Evolutionary conservation across 2,329 filamentous ascomycete genomes (phyloP), one percentile per base, ranked within the genome.

Genomic region (Penicillium verrucosum): DNA sequence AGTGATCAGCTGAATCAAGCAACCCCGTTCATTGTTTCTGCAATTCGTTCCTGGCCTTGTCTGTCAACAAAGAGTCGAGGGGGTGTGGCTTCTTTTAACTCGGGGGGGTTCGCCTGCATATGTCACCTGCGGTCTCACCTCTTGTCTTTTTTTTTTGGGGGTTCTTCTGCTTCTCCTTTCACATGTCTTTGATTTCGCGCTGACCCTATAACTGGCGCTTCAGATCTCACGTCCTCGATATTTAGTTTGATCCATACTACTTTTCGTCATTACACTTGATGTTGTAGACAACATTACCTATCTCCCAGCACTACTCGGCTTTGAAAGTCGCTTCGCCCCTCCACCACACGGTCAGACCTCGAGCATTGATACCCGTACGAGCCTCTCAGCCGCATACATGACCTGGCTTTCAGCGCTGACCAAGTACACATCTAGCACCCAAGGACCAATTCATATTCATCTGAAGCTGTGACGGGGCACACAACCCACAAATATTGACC

Each of bases 61-160:
- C 38, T 29, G 14, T 54, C 44, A 60, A 56, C 54, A 59, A 65
- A 58, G 53, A 36, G 49, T 51, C 38, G 29, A 59, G 49, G 48
- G 18, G 49, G 48, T 43, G 49, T 47, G 57, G 55, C 52, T 57
- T 48, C 57, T 56, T 62, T 59, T 47, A 57, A 52, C 46, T 44
- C 46, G 47, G 45, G 51, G 45, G 51, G 51, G 40, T 32, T 54
- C 54, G 58, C 62, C 59, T 65, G 60, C 62, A 58, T 65, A 62
- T 60, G 57, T 55, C 59, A 60, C 54, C 51, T 58, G 55, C 49
- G 59, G 62, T 59, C 60, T 61, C 55, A 60, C 61, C 56, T 47
- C 54, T 59, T 56, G 41, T 29, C 10, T 32, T 44, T 62, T 65
- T 63, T 63, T 64, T 61, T 57, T 43, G 32, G 57, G 18, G 18